These are phyloP conservation scores for Panaeolus cyanescens DNA, from an alignment of 768 basidiomycete species.

Conservation along the genomic window DNA sequence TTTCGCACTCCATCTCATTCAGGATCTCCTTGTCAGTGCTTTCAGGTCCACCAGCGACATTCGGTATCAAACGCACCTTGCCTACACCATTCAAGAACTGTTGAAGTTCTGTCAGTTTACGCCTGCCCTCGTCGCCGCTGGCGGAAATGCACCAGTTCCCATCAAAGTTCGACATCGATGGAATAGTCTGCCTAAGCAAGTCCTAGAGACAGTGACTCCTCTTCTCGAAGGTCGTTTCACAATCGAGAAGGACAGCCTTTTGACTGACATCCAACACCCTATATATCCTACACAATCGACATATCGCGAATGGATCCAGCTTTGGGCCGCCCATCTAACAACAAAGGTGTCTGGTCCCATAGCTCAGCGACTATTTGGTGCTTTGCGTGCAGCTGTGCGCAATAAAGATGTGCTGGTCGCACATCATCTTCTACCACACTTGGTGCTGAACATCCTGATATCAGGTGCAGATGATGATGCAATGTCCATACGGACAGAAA, in stretches of 20 bases:
- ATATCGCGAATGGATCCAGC: constrained; percentile 95
- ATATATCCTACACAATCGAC: constrained; percentile 78
- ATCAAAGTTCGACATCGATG: constrained; percentile 75
- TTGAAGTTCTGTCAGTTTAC: constrained; percentile 87
- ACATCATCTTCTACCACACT: constrained; percentile 86
- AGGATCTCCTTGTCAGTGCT: constrained; percentile 82
- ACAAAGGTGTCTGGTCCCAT: constrained; percentile 54
- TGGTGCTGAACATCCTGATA: constrained; percentile 83
- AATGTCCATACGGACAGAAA: constrained; percentile 69
- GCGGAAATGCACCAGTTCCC: constrained; percentile 50
- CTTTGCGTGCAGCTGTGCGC: constrained; percentile 75
- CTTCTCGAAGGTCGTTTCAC: constrained; percentile 73
- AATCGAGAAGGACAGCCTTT: constrained; percentile 40
- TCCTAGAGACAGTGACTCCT: constrained; percentile 84
- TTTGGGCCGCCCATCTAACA: constrained; percentile 86
- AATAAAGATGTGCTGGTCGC: constrained; percentile 96
- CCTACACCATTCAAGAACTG: constrained; percentile 91
- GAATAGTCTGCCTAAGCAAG: constrained; percentile 78
- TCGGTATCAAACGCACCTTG: constrained; percentile 85
- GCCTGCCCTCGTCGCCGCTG: constrained; percentile 64
- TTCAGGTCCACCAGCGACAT: constrained; percentile 95
- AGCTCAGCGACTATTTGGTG: constrained; percentile 73
- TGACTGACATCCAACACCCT: constrained; percentile 55
- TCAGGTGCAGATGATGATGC: constrained; percentile 68
- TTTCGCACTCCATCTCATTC: constrained; percentile 87